Evolutionary conservation across 2,329 filamentous ascomycete genomes (phyloP), one percentile per base, ranked within the genome.

Genomic region (Fusarium papillatum): DNA sequence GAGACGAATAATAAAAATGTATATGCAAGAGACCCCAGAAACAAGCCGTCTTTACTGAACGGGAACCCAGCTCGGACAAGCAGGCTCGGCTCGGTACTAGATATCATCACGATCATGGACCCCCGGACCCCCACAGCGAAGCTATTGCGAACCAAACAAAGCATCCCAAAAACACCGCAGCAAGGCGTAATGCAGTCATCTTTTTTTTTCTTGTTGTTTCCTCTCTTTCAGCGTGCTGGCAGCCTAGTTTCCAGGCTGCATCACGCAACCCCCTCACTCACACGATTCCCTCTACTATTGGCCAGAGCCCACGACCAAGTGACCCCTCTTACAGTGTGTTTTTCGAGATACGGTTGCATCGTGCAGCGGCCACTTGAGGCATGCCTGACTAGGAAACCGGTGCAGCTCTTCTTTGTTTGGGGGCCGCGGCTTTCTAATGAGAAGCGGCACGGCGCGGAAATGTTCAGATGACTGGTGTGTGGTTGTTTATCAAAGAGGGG

Each of bases 201-300:
- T 55, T 61, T 17, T 68, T 71, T 29, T 16, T 11, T 24, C 67
- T 55, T 55, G 26, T 55, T 55, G 50, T 55, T 55, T 55, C 22
- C 29, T 55, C 50, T 55, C 26, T n/a, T 55, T 55, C 73, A 72
- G 68, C 69, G 24, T 24, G 74, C 46, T 69, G 66, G 77, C 60
- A 77, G 76, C 74, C 77, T 78, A 70, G 66, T 38, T 29, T 9
- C 53, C 46, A 77, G 38, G 70, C 70, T 79, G 72, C 77, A 79
- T 74, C 68, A 74, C 69, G 66, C 72, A 71, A 72, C 70, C 75
- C 59, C 74, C 60, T 50, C 48, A 36, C 60, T 38, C 29, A 24
- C 34, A 46, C 38, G 31, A 39, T 60, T 36, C 46, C 19, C 43
- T 17, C 22, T 29, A n/a, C 50, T 29, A 79, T 79, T 79, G 77